Base-by-base conservation (phyloP, 108 stramenopile genomes). In the Skeletonema marinoi region DNA sequence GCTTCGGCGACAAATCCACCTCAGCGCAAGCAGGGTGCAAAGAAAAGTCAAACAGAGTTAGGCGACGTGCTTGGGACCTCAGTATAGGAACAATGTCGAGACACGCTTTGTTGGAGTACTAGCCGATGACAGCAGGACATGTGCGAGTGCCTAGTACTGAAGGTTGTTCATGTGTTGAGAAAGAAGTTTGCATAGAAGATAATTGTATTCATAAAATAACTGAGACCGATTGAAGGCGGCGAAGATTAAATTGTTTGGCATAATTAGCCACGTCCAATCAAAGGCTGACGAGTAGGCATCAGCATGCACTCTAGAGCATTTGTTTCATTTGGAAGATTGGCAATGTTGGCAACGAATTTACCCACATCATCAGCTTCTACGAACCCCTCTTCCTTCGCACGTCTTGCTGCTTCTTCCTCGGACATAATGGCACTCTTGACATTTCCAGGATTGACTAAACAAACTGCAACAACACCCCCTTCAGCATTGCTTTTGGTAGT, bases 391-490 rank as follows among this genome's bases (percentile, higher is more conserved):
- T 79, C 78, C 48, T 46, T 68, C 32, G 74, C 73, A 48, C 82
- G 58, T 9, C 78, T 33, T 12, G 65, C 78, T 13, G 65, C 65
- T 56, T 79, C 78, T 56, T 83, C 74, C 8, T 51, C 39, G 0
- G 82, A 75, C 82, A 83, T 78, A 64, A 83, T 78, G 19, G 42
- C 50, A 72, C 77, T 83, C 12, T 67, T 59, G n/a, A 83, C 82
- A 64, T 83, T 83, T 35, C 82, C 82, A 64, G 82, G 82, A 60
- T 78, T 73, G 25, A 83, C 75, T 67, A 70, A 74, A 58, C 82
- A 78, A 17, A 79, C 78, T 14, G 82, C 73, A 32, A 83, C 78
- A 4, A 69, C 19, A 17, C 78, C 66, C n/a, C 51, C 66, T 11
- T 42, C 35, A 13, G 63, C 74, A 60, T 78, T 73, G 4, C 32